Conservation (phyloP, 768 basidiomycete genomes). For the Floccularia luteovirens region DNA sequence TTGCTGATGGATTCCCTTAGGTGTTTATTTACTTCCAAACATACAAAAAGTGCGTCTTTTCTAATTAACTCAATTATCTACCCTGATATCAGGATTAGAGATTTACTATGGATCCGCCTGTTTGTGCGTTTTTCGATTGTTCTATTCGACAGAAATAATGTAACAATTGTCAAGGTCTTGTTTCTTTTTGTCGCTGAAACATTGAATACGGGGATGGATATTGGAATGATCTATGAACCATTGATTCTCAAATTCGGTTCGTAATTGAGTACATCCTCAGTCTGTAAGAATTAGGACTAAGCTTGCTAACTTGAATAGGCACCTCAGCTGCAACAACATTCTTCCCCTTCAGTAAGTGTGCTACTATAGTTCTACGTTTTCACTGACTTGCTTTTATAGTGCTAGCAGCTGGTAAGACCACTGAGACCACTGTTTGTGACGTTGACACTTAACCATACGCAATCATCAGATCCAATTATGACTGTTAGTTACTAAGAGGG, state of each 20-base stretch:
- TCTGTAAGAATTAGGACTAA: neutral
- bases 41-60: conserved; percentile 19
- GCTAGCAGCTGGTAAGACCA: neutral
- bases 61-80: neutral
- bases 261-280: neutral
- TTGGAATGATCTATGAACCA: conserved; percentile 30
- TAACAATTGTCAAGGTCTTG: conserved; percentile 12
- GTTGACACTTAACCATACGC: neutral
- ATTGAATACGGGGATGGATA: conserved; percentile 24
- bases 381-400: neutral
- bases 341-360: neutral
- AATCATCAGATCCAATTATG: conserved; percentile 7
- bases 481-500: conserved; percentile 5
- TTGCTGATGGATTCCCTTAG: conserved; percentile 7
- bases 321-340: neutral
- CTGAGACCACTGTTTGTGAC: neutral
- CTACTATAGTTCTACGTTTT: neutral
- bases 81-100: conserved; percentile 12
- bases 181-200: conserved; percentile 29
- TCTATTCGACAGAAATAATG: neutral
- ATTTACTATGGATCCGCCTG: conserved; percentile 21
- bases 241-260: conserved; percentile 8
- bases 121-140: conserved; percentile 15
- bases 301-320: neutral
- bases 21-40: conserved; percentile 24